These are phyloP conservation scores for Cyberlindnera veronae DNA, from an alignment of 805 yeast species.

Conservation along the genomic window DNA sequence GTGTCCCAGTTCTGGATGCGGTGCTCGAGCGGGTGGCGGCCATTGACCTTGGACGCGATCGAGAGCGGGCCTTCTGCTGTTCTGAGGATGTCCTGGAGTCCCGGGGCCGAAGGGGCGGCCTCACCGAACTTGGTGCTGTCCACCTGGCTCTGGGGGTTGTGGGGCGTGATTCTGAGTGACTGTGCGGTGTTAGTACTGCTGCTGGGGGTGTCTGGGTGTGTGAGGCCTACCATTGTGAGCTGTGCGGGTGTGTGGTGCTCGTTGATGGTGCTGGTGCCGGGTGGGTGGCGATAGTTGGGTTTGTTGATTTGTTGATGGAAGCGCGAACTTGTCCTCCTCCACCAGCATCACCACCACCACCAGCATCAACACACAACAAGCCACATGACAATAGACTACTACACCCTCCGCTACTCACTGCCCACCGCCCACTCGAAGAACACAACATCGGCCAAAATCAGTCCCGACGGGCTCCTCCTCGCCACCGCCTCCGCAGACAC, in stretches of 20 bases:
- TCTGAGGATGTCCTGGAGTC: constrained; percentile 65
- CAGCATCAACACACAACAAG: background rate
- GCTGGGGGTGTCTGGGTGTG: too few species aligned
- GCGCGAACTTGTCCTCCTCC: too few species aligned
- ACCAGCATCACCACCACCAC: background rate
- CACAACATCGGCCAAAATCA: constrained; percentile 49
- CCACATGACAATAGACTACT: constrained; percentile 2
- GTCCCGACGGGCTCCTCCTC: constrained; percentile 55
- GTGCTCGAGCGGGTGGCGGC: constrained; percentile 82
- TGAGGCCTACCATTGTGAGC: too few species aligned
- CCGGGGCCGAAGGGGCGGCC: constrained; percentile 59
- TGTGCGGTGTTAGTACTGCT: constrained; percentile 6
- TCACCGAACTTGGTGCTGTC: constrained; percentile 50
- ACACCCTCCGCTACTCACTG: constrained; percentile 6
- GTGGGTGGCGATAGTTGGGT: background rate
- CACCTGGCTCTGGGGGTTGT: constrained; percentile 42
- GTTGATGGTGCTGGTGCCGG: background rate
- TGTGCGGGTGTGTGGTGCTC: background rate
- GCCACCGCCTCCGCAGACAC: constrained; percentile 62
- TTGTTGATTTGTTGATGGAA: too few species aligned
- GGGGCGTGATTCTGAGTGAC: constrained; percentile 52
- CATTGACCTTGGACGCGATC: constrained; percentile 56
- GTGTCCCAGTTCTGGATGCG: constrained; percentile 78
- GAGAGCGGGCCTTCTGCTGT: constrained; percentile 57
- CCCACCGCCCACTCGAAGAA: constrained; percentile 4